Conservation (phyloP, 805 yeast species). For the Starmerella khaoyaiensis region DNA sequence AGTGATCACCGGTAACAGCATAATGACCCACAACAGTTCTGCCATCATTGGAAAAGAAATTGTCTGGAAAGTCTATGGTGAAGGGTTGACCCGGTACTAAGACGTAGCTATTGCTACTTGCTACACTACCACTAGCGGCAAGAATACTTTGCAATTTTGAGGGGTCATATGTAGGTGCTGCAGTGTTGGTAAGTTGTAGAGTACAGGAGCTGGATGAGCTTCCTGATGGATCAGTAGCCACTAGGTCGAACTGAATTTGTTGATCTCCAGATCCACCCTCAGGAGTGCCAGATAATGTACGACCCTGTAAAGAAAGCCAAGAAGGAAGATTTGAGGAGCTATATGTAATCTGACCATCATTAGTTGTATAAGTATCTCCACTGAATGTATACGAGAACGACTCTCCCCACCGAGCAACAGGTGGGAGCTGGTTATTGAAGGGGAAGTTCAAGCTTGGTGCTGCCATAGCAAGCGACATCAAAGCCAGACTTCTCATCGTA, state of each 20-base stretch:
- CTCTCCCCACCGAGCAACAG: slow-evolving; percentile 63
- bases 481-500: slow-evolving; percentile 3
- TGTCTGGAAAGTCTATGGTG: slow-evolving; percentile 46
- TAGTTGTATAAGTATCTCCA: slow-evolving; percentile 49
- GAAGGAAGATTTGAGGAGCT: slow-evolving; percentile 47
- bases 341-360: slow-evolving; percentile 35
- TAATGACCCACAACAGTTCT: slow-evolving; percentile 51
- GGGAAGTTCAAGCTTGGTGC: slow-evolving; percentile 55
- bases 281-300: slow-evolving; percentile 59
- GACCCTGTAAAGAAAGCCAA: slow-evolving; percentile 68
- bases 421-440: slow-evolving; percentile 72
- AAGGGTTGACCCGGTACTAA: slow-evolving; percentile 58
- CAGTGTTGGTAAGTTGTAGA: slow-evolving; percentile 45
- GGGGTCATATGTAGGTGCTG: slow-evolving; percentile 41
- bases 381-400: slow-evolving; percentile 54
- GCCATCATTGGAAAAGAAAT: slow-evolving; percentile 42
- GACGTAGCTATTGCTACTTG: slow-evolving; percentile 64
- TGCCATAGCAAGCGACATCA: slow-evolving; percentile 2
- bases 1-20: slow-evolving; percentile 67
- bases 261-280: slow-evolving; percentile 33
- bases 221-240: slow-evolving; percentile 54
- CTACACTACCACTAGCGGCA: slow-evolving; percentile 54
- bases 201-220: slow-evolving; percentile 36
- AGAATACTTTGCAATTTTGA: slow-evolving; percentile 41
- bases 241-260: slow-evolving; percentile 35